phyloP scores from a whole-genome alignment of 2,329 filamentous ascomycete genomes.

The Alternaria gansuensis region DNA sequence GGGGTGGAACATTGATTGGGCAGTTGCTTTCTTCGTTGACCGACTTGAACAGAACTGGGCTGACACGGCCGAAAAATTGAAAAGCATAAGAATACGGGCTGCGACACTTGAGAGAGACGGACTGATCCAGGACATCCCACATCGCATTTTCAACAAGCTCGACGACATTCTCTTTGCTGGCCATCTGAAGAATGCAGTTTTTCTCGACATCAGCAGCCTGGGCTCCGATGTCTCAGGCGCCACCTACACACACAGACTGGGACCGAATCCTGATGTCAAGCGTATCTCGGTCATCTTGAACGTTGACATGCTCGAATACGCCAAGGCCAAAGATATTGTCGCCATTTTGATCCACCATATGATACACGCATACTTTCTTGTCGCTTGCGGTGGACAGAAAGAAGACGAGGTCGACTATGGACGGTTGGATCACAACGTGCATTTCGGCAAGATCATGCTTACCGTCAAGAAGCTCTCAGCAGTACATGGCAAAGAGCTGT shows the following conservation, averaged over 20 bases:
- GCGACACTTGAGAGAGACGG: slow-evolving; percentile 28
- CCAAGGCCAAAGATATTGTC: slow-evolving; percentile 46
- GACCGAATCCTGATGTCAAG: slow-evolving; percentile 35
- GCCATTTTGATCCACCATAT: slow-evolving; percentile 56
- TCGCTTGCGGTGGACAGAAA: slow-evolving; percentile 53
- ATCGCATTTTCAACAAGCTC: slow-evolving; percentile 50
- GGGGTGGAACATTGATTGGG: slow-evolving; percentile 55
- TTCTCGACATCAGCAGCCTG: slow-evolving; percentile 43
- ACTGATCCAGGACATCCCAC: slow-evolving; percentile 38
- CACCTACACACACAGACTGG: slow-evolving; percentile 48
- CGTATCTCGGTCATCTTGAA: slow-evolving; percentile 54
- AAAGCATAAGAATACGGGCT: slow-evolving; percentile 29
- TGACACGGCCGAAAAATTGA: slow-evolving; percentile 31
- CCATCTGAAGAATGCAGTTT: slow-evolving; percentile 52
- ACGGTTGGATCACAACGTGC: slow-evolving; percentile 50
- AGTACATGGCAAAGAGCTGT: slow-evolving; percentile 39
- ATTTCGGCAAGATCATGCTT: slow-evolving; percentile 54
- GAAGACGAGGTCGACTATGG: slow-evolving; percentile 47
- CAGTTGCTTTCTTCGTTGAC: slow-evolving; percentile 53
- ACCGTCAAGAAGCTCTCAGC: slow-evolving; percentile 50
- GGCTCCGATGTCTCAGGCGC: slow-evolving; percentile 44
- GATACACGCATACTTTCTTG: slow-evolving; percentile 57
- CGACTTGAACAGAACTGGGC: slow-evolving; percentile 37
- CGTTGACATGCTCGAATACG: slow-evolving; percentile 31
- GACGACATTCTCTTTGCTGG: slow-evolving; percentile 51